Conservation (phyloP, 2,329 filamentous ascomycete genomes). For the Lasiodiplodia sp. region DNA sequence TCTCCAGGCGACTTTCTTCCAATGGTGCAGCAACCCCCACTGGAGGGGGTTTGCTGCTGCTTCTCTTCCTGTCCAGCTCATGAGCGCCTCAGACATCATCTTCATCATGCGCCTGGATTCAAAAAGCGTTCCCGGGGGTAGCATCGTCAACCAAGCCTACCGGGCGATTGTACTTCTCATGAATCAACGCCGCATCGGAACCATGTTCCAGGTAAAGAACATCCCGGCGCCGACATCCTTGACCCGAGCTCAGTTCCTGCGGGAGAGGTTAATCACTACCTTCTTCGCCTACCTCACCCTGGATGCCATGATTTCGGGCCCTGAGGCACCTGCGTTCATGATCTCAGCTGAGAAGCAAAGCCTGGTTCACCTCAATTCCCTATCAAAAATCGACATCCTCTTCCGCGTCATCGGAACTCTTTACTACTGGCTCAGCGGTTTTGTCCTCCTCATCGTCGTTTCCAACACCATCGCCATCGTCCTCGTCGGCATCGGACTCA, state of each 20-base stretch:
- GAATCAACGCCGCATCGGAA: conserved; percentile 10
- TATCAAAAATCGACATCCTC: not conserved
- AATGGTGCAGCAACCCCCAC: not conserved
- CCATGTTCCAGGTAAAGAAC: conserved; percentile 1
- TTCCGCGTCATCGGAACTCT: not conserved
- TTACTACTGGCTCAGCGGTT: conserved; percentile 1
- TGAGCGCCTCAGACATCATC: conserved; percentile 6
- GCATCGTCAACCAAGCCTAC: not conserved
- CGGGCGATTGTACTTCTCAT: conserved; percentile 6
- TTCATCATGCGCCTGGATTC: not conserved
- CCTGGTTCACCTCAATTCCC: not conserved
- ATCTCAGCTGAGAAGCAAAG: not conserved
- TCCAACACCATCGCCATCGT: not conserved
- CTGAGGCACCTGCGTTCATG: not conserved
- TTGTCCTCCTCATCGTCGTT: not conserved
- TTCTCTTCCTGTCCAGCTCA: not conserved
- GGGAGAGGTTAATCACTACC: not conserved
- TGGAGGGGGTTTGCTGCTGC: not conserved
- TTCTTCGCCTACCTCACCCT: conserved; percentile 1
- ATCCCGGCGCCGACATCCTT: not conserved
- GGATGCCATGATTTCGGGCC: not conserved
- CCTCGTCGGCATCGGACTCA: not conserved
- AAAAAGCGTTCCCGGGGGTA: not conserved
- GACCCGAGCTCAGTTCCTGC: not conserved
- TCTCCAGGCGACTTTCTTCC: not conserved